A percentile compares a stretch with the other conserved stretches of the same genome.
Evolutionary conservation across 192 early-diverging fungal species (phyloP).

Genomic region (Diversispora epigaea): DNA sequence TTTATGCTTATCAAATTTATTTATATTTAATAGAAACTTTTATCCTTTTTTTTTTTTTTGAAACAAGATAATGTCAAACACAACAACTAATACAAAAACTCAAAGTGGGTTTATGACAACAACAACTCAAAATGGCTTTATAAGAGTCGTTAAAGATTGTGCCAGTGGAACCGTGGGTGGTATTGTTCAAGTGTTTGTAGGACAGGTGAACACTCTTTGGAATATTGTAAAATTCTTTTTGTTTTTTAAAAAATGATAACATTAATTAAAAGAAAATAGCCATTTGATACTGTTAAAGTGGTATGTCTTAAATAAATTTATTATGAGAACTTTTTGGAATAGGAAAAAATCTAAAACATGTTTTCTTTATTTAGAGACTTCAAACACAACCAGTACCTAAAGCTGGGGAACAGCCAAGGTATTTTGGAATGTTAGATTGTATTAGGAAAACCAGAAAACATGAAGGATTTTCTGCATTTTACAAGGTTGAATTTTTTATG

Average conservation of each 20-base stretch:
- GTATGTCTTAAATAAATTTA: constrained; percentile 41
- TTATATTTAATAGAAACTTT: too few relatives aligned
- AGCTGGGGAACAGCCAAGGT: constrained; percentile 59
- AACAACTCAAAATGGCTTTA: too few relatives aligned
- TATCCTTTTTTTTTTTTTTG: too few relatives aligned
- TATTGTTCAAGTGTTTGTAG: constrained; percentile 74
- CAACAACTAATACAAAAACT: too few relatives aligned
- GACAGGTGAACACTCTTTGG: constrained; percentile 45
- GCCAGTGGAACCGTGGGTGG: constrained; percentile 72
- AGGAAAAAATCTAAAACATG: not conserved
- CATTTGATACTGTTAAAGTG: constrained; percentile 82
- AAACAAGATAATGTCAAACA: too few relatives aligned
- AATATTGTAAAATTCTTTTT: not conserved
- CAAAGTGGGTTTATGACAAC: too few relatives aligned
- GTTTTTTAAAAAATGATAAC: not conserved
- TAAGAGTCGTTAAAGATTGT: constrained; percentile 72
- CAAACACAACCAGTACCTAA: constrained; percentile 82
- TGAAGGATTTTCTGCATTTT: constrained; percentile 85
- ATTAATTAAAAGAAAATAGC: constrained; percentile 38
- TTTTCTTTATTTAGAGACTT: constrained; percentile 59
- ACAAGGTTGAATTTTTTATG: constrained; percentile 60
- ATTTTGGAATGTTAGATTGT: constrained; percentile 85
- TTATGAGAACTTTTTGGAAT: not conserved
- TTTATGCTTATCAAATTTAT: too few relatives aligned
- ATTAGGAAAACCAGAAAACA: constrained; percentile 72